Percentiles rank a stretch among this genome's conserved stretches.
These are phyloP conservation scores for Ricinus communis DNA, from an alignment of 345 rosid species.

Conservation along the genomic window DNA sequence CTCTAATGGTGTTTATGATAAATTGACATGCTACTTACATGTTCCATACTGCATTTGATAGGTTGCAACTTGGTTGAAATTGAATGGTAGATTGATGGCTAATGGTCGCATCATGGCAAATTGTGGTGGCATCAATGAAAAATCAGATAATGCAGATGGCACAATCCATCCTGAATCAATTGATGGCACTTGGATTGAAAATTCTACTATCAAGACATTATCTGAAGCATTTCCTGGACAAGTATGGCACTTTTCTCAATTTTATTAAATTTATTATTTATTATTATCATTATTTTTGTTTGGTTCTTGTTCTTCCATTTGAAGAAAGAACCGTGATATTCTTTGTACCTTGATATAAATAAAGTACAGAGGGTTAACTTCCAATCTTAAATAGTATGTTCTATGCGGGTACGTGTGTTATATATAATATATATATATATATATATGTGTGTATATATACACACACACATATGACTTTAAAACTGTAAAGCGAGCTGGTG, in stretches of 20 bases:
- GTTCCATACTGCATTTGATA: slow-evolving; percentile 20
- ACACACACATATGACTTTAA: too few relatives aligned
- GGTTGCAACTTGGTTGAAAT: slow-evolving; percentile 60
- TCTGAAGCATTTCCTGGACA: slow-evolving; percentile 65
- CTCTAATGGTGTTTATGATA: not conserved
- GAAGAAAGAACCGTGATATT: too few relatives aligned
- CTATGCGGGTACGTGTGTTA: too few relatives aligned
- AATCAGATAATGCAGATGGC: slow-evolving; percentile 24
- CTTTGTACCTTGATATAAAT: not conserved
- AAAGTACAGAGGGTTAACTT: not conserved
- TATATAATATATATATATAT: too few relatives aligned
- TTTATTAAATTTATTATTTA: not conserved
- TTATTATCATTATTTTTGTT: too few relatives aligned
- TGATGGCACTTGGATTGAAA: slow-evolving; percentile 45
- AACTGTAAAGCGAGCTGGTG: too few relatives aligned
- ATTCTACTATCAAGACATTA: slow-evolving; percentile 63
- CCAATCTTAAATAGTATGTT: not conserved
- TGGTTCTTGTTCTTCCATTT: too few relatives aligned
- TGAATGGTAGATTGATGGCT: slow-evolving; percentile 64
- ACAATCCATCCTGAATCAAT: slow-evolving; percentile 19
- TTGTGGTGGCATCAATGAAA: slow-evolving; percentile 60
- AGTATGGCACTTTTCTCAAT: slow-evolving; percentile 35
- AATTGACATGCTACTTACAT: not conserved
- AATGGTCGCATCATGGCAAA: slow-evolving; percentile 80
- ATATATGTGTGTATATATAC: too few relatives aligned